Evolutionary conservation across 371 early-diverging fungal species (phyloP).

Genomic region (Thermomucor indicae-seudaticae): DNA sequence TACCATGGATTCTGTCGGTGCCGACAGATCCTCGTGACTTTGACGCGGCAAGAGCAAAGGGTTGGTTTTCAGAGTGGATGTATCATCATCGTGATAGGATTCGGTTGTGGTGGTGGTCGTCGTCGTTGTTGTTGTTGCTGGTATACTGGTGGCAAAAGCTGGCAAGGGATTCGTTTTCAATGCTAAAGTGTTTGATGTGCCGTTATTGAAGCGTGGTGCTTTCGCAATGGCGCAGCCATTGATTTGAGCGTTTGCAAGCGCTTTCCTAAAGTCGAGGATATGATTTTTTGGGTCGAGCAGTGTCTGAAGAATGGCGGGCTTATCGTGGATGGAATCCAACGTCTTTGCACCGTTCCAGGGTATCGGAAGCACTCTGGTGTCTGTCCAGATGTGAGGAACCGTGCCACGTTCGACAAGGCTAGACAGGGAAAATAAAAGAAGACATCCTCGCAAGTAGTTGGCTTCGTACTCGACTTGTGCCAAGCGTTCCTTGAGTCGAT

Average conservation of each 20-base stretch:
- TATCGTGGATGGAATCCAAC: not conserved
- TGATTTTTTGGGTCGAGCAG: slow-evolving; percentile 5
- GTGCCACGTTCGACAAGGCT: slow-evolving; percentile 24
- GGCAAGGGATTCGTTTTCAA: not conserved
- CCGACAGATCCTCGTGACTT: not conserved
- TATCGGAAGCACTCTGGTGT: slow-evolving; percentile 19
- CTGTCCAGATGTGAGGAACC: slow-evolving; percentile 31
- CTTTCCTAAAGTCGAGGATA: slow-evolving; percentile 8
- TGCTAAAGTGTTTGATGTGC: too few species aligned
- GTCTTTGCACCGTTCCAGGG: slow-evolving; percentile 1
- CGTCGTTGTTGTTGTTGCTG: too few species aligned
- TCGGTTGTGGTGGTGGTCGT: too few species aligned
- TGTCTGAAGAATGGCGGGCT: slow-evolving; percentile 10
- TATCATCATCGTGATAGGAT: too few species aligned
- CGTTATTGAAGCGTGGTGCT: too few species aligned
- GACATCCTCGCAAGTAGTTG: slow-evolving; percentile 32
- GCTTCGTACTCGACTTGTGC: slow-evolving; percentile 27
- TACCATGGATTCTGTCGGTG: slow-evolving; percentile 17
- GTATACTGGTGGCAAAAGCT: too few species aligned
- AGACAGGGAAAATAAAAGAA: slow-evolving; percentile 22
- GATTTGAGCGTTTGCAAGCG: slow-evolving; percentile 5
- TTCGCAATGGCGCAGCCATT: slow-evolving; percentile 7
- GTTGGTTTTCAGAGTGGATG: too few species aligned
- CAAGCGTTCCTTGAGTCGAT: slow-evolving; percentile 12
- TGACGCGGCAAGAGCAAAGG: not conserved